Evolutionary conservation across 192 early-diverging fungal genomes (phyloP), one percentile per base, ranked within the genome.

Genomic region (Umbelopsis isabellina): DNA sequence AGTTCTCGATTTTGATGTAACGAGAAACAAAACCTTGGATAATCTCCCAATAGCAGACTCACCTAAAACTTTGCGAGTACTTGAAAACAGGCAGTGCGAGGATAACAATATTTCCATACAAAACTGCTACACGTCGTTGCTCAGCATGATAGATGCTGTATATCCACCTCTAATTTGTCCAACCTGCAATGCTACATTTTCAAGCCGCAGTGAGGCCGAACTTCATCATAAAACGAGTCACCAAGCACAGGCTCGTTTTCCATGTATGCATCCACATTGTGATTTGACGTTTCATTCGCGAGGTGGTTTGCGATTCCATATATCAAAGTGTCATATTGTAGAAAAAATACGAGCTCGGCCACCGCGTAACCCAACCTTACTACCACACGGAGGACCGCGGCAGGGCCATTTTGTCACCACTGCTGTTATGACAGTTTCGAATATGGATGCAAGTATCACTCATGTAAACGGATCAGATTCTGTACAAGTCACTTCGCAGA

Each of bases 211-310:
- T 6, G 73, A 68, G 16, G 65, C 70, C 5, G 51, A 67, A 48
- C 46, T 22, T n/a, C 76, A 78, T 45, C 52, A 70, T 48, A 51
- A 55, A 21, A 47, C 67, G 16, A 21, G 46, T 11, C 78, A 79
- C 41, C 46, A 52, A 13, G 49, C 48, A 33, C 50, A 64, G 16
- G 49, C 67, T 22, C 72, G 67, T 22, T 79, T 67, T 51, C 27
- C 67, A 13, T 79, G 78, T 52, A 58, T 79, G n/a, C 71, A 74
- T 48, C 52, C 78, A 6, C 78, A 72, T 53, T 79, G 78, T 30
- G 67, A 68, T 37, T 46, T 51, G 18, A 20, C 3, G 1, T 79
- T 72, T 49, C 30, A 20, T 2, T 79, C 78, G 11, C 65, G 78
- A 37, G 73, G 70, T 9, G 65, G 46, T 0, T 41, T 79, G 7